Base-by-base conservation (phyloP, 106 monocot genomes). In the Allium sativum region DNA sequence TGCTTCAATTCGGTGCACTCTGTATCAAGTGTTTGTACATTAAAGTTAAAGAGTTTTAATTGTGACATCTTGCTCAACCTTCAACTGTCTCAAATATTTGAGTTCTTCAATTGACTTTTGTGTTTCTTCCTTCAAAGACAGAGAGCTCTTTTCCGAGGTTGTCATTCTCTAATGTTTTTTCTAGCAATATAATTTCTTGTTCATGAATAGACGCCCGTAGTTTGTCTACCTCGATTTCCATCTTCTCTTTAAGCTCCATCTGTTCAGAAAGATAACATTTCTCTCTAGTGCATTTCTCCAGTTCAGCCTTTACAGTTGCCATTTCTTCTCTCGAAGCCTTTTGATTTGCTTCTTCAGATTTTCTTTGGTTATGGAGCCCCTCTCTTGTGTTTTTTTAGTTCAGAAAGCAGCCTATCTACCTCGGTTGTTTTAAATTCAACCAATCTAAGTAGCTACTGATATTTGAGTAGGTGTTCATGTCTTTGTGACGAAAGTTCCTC, bases 401-500 rank as follows among this genome's bases (percentile, higher is more conserved):
- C 73, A 52, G 52, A n/a, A 9, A 40, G 6, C 40, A 99, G 74
- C 45, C 65, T 75, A 64, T 92, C 81, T 17, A 68, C 75, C 73
- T 88, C 81, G 55, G 76, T 72, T 60, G 80, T 85, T 65, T 92
- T 85, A 45, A 85, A 82, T 67, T 82, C 81, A 63, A 83, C 45
- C 59, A 92, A 71, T 56, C 41, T 62, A 31, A 77, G 12, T 12
- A 88, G 77, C 72, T 92, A 85, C 31, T 85, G 72, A 64, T 79
- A 55, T 53, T 88, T 85, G 15, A 55, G 44, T 40, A 62, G 82
- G 64, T 76, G 69, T 52, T 78, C 76, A 20, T 53, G 56, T 61
- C 78, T 58, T 17, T 65, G 60, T 21, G 64, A 84, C 74, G 58
- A 73, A 50, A 84, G 70, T n/a, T 84, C 73, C 68, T 73, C 69